Evolutionary conservation across 2,329 filamentous ascomycete species (phyloP).

Genomic region (Talaromyces pinophilus): DNA sequence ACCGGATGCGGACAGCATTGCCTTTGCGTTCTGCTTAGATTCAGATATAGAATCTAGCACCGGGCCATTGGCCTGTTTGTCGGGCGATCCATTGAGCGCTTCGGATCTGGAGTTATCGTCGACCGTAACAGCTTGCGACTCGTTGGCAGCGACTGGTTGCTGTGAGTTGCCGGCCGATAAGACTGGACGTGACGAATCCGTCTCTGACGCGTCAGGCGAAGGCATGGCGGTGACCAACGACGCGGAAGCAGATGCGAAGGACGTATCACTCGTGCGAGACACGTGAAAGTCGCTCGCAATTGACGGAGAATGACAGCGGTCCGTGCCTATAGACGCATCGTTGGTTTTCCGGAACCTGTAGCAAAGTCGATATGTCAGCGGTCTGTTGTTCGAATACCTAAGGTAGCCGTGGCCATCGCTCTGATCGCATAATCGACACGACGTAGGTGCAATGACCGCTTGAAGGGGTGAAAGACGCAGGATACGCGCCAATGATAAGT

Average conservation of each 20-base stretch:
- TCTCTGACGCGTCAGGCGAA: conserved; percentile 36
- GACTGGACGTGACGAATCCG: conserved; percentile 29
- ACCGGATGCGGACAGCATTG: conserved; percentile 57
- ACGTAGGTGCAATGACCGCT: conserved; percentile 7
- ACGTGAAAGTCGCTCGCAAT: conserved; percentile 29
- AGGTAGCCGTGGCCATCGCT: background rate
- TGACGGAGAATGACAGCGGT: conserved; percentile 28
- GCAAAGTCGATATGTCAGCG: conserved; percentile 3
- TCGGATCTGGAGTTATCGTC: conserved; percentile 29
- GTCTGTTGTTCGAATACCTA: background rate
- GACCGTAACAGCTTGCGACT: conserved; percentile 30
- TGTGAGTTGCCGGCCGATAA: conserved; percentile 30
- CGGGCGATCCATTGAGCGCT: conserved; percentile 28
- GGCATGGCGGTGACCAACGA: conserved; percentile 32
- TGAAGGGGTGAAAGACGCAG: conserved; percentile 19
- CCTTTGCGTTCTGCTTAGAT: conserved; percentile 62
- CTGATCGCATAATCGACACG: conserved; percentile 1
- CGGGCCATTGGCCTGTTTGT: conserved; percentile 33
- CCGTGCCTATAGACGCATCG: conserved; percentile 36
- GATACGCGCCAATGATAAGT: conserved; percentile 21
- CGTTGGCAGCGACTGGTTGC: conserved; percentile 28
- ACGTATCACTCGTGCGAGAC: conserved; percentile 29
- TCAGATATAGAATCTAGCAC: conserved; percentile 53
- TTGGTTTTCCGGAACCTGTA: conserved; percentile 24
- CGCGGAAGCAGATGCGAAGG: conserved; percentile 4